Conservation (phyloP, 805 yeast species). For the Candida berthetii region DNA sequence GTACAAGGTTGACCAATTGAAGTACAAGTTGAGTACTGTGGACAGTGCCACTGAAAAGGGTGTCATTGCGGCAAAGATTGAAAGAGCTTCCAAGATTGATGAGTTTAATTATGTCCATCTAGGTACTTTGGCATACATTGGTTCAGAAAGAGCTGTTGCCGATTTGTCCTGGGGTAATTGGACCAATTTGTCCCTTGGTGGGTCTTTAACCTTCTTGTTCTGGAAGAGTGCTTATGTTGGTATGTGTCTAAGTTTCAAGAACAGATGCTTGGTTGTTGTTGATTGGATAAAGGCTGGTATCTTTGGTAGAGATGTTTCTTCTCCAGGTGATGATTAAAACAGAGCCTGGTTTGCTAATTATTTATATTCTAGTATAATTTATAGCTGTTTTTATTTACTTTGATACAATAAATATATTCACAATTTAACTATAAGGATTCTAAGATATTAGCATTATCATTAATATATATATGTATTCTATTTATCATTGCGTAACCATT, state of each 20-base stretch:
- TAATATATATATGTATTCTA: neutral
- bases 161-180: slow-evolving; percentile 78
- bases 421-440: too few relatives aligned
- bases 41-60: slow-evolving; percentile 33
- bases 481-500: slow-evolving; percentile 21
- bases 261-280: slow-evolving; percentile 75
- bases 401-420: too few relatives aligned
- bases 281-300: slow-evolving; percentile 88
- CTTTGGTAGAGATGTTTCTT: slow-evolving; percentile 80
- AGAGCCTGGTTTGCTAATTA: too few relatives aligned
- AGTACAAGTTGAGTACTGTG: slow-evolving; percentile 31
- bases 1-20: slow-evolving; percentile 53
- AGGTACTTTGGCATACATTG: slow-evolving; percentile 93
- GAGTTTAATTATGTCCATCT: slow-evolving; percentile 81
- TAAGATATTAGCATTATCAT: too few relatives aligned
- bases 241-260: slow-evolving; percentile 87
- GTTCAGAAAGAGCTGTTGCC: slow-evolving; percentile 90
- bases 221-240: slow-evolving; percentile 94
- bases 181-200: slow-evolving; percentile 77
- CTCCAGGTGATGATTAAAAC: neutral
- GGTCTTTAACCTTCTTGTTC: slow-evolving; percentile 81
- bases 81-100: slow-evolving; percentile 39
- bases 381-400: too few relatives aligned
- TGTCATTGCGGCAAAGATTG: slow-evolving; percentile 24
- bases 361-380: too few relatives aligned